Evolutionary conservation across 495 filamentous ascomycete species (phyloP).

Genomic region (Penicillium manginii): DNA sequence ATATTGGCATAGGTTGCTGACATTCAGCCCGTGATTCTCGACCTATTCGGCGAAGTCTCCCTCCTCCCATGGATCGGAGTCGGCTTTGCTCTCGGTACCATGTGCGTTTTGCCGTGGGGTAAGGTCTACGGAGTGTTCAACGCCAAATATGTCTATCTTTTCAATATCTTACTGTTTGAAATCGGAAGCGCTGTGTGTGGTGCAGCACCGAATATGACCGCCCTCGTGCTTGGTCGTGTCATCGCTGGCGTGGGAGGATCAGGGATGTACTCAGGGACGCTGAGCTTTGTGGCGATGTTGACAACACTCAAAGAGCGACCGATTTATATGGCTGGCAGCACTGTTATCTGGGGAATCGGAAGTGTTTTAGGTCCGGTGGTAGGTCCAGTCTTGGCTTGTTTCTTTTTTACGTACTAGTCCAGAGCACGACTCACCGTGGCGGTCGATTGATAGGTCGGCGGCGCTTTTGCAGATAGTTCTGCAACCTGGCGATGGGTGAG

Average conservation of each 20-base stretch:
- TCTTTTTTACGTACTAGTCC: constrained; percentile 2
- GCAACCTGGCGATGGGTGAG: constrained; percentile 8
- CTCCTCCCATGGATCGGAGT: constrained; percentile 9
- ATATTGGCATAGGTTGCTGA: constrained; percentile 2
- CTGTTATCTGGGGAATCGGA: constrained; percentile 9
- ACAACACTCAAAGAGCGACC: constrained; percentile 7
- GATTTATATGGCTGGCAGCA: constrained; percentile 9
- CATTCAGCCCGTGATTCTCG: constrained; percentile 9
- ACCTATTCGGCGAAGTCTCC: background rate
- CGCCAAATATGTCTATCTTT: constrained; percentile 10
- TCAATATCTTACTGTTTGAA: constrained; percentile 5
- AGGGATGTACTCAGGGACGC: constrained; percentile 9
- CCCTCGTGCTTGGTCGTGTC: constrained; percentile 8
- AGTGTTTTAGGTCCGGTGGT: constrained; percentile 6
- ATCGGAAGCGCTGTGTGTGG: constrained; percentile 7
- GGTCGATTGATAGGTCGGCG: constrained; percentile 3
- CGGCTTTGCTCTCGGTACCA: constrained; percentile 2
- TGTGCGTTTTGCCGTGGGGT: constrained; percentile 6
- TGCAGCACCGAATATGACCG: constrained; percentile 7
- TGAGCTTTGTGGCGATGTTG: constrained; percentile 9
- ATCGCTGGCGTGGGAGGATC: constrained; percentile 7
- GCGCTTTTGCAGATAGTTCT: constrained; percentile 10
- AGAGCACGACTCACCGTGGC: constrained; percentile 3
- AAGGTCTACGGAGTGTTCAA: constrained; percentile 9
- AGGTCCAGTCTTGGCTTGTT: constrained; percentile 7